Evolutionary conservation across 2,329 filamentous ascomycete species (phyloP), one percentile per base, ranked within the genome.

Genomic region (Fonsecaea monophora): DNA sequence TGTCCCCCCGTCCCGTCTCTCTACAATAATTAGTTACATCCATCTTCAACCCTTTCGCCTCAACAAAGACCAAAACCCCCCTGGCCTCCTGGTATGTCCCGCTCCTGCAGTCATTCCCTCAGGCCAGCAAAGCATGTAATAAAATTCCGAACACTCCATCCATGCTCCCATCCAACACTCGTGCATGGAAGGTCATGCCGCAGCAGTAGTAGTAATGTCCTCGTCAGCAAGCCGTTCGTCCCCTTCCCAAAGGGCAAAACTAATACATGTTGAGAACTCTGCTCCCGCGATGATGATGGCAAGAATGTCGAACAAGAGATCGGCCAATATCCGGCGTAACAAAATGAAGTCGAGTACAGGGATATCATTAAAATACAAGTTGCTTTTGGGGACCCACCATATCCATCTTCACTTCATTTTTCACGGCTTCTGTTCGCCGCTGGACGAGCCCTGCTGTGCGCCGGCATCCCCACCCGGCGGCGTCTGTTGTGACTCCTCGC

Each of bases 401-500:
- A 21, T 30, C 53, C 54, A 58, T 58, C 56, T 54, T 56, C 50
- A 50, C 18, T 40, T n/a, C 15, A 25, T 62, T 15, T 18, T 67
- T 90, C 87, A 72, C 85, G 86, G 74, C 71, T 76, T 75, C 71
- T 75, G 74, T 68, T 76, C 75, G 35, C 69, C 72, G 32, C 68
- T 64, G 13, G 53, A 15, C n/a, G 30, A 37, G 30, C 53, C 59
- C 53, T 61, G 45, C 64, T 71, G 68, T 58, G 70, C 53, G 48
- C 70, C 69, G 30, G 66, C 62, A 45, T 77, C 73, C 73, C 73
- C 66, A 64, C 73, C 73, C 76, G 77, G 68, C 75, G 82, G 80
- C 81, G 82, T 77, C 78, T 84, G 81, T 75, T 82, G 79, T 75
- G 80, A 73, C 84, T 94, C 91, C 74, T 83, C 80, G 75, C 92